phyloP scores from a whole-genome alignment of 2,329 filamentous ascomycete species.

The Fonsecaea monophora region DNA sequence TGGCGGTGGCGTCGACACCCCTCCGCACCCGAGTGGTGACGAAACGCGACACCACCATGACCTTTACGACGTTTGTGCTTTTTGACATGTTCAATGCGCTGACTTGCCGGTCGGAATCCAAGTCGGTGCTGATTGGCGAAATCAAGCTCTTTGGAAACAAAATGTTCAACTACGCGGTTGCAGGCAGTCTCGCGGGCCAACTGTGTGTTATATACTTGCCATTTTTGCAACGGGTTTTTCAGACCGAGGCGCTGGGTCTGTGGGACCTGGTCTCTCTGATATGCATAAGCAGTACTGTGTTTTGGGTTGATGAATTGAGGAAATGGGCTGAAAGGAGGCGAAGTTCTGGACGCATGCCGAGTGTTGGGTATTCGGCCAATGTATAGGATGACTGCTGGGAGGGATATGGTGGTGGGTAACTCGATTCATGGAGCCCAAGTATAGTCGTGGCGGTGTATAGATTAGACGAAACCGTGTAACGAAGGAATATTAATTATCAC shows the following conservation, averaged over 20 bases:
- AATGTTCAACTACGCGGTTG: constrained; percentile 96
- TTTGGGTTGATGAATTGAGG: constrained; percentile 90
- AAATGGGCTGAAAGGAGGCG: constrained; percentile 73
- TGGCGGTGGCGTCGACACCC: constrained; percentile 16
- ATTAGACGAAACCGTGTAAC: neutral
- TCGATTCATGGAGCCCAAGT: neutral
- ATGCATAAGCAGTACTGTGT: constrained; percentile 82
- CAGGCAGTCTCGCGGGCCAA: constrained; percentile 83
- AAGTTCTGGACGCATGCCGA: constrained; percentile 32
- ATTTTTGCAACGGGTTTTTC: constrained; percentile 90
- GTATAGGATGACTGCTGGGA: constrained; percentile 27
- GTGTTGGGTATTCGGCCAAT: constrained; percentile 39
- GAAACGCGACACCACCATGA: constrained; percentile 97
- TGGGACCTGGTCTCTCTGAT: constrained; percentile 76
- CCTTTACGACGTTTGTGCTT: constrained; percentile 97
- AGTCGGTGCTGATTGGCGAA: constrained; percentile 86
- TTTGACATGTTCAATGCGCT: constrained; percentile 99
- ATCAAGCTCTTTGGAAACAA: constrained; percentile 82
- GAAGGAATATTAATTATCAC: neutral
- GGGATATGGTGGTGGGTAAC: neutral
- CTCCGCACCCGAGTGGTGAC: constrained; percentile 69
- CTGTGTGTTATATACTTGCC: constrained; percentile 93
- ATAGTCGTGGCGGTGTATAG: constrained; percentile 2
- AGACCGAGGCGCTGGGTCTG: constrained; percentile 83
- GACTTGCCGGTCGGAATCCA: constrained; percentile 87